phyloP scores from a whole-genome alignment of 345 rosid genomes.

The Acer yangbiense region DNA sequence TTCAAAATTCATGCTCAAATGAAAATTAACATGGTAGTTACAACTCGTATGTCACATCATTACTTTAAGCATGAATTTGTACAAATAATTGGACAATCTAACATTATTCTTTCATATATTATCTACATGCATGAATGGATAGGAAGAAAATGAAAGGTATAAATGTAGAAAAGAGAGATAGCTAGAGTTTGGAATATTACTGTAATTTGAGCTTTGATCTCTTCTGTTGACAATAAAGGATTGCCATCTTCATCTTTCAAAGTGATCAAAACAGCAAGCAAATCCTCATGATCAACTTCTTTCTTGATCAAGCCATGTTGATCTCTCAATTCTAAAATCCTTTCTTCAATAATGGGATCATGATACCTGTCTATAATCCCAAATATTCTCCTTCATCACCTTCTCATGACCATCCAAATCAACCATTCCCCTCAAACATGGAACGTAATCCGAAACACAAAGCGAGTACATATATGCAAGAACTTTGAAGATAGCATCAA shows the following conservation, averaged over 20 bases:
- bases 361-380: constrained; percentile 40
- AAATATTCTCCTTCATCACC: constrained; percentile 26
- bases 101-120: too few species aligned
- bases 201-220: constrained; percentile 49
- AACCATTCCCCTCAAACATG: constrained; percentile 36
- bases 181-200: constrained; percentile 25
- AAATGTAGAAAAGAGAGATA: too few species aligned
- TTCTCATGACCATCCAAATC: constrained; percentile 48
- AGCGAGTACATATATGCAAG: neutral
- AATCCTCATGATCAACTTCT: constrained; percentile 30
- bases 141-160: too few species aligned
- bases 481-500: neutral
- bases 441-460: constrained; percentile 46
- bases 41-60: too few species aligned
- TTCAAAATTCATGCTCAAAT: too few species aligned
- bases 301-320: constrained; percentile 11
- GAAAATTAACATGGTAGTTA: too few species aligned
- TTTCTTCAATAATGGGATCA: constrained; percentile 47
- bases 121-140: too few species aligned
- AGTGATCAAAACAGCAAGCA: constrained; percentile 43
- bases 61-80: too few species aligned
- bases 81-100: too few species aligned
- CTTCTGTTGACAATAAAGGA: constrained; percentile 38
- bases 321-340: constrained; percentile 41
- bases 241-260: constrained; percentile 33